phyloP scores from a whole-genome alignment of 768 basidiomycete species.

The Naganishia antarctica region DNA sequence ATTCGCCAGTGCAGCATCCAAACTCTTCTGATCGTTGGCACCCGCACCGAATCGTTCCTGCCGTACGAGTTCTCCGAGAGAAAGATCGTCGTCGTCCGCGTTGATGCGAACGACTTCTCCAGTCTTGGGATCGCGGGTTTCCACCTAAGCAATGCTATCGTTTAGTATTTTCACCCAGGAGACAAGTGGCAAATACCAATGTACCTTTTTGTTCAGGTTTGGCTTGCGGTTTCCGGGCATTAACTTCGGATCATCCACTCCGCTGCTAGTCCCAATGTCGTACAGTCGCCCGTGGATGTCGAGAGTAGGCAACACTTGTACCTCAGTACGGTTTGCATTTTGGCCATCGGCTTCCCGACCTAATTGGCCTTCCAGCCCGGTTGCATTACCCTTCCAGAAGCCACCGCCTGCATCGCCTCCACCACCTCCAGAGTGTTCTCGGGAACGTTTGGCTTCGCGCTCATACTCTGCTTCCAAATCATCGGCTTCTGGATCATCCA shows the following conservation, averaged over 20 bases:
- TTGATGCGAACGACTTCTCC: conserved; percentile 85
- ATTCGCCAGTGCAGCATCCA: conserved; percentile 82
- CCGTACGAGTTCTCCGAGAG: conserved; percentile 83
- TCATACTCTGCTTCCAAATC: conserved; percentile 83
- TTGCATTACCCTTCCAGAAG: conserved; percentile 52
- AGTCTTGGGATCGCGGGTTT: conserved; percentile 82
- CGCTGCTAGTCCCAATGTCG: conserved; percentile 62
- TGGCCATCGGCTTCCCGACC: conserved; percentile 31
- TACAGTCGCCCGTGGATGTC: conserved; percentile 80
- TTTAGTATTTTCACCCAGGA: too few species aligned
- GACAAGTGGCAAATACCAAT: too few species aligned
- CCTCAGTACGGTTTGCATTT: conserved; percentile 56
- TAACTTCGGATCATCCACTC: conserved; percentile 56
- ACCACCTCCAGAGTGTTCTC: conserved; percentile 47
- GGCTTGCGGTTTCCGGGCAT: conserved; percentile 66
- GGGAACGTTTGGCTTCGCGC: conserved; percentile 53
- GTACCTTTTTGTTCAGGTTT: conserved; percentile 65
- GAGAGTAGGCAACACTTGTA: conserved; percentile 82
- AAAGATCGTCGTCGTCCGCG: conserved; percentile 79
- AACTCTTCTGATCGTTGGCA: conserved; percentile 79
- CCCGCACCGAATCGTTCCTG: conserved; percentile 89
- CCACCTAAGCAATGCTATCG: too few species aligned
- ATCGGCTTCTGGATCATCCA: conserved; percentile 70
- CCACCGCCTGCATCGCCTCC: conserved; percentile 34
- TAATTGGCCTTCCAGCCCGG: conserved; percentile 43